Base-by-base conservation (phyloP, 768 basidiomycete genomes). In the Boletus speciosus region DNA sequence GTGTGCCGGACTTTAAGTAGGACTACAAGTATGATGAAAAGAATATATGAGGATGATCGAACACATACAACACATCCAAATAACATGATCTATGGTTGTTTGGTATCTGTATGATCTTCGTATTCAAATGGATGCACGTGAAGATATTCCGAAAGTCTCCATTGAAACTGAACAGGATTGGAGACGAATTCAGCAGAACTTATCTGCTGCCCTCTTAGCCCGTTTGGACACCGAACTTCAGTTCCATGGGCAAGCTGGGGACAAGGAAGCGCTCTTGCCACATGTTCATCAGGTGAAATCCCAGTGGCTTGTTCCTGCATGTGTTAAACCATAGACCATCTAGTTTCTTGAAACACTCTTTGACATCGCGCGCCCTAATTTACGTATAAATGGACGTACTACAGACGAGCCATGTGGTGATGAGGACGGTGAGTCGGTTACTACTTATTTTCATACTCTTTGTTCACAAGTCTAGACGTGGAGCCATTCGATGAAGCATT, bases 401-500 rank as follows among this genome's bases (percentile, higher is more conserved):
- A 82, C 83, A 57, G 88, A 88, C 61, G 78, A 83, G 5, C 71
- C 84, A n/a, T 77, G 78, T 21, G 75, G 78, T 21, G 75, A 78
- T 46, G 81, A 80, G 55, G 77, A 80, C 61, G 81, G 86, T 82
- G 47, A 49, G 71, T 46, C 1, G n/a, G 36, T 32, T 27, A 40
- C 10, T 47, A 47, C 23, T 56, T 51, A 45, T 39, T 35, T 42
- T 27, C 34, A 10, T 42, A 9, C 21, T 11, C 23, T 32, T 32
- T 38, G 21, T 25, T 61, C 15, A 63, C 31, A 25, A 25, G 15
- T 16, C n/a, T 57, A 86, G 84, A 84, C 41, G 81, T 83, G 60
- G 90, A 93, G 63, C 79, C 83, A 3, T 96, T 93, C 67, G 91
- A 96, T 63, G 92, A 96, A 69, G 83, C 82, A 2, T 80, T 96